Percentiles rank a stretch among this genome's conserved stretches.
These are phyloP conservation scores for Colletotrichum lupini DNA, from an alignment of 2,329 filamentous ascomycete species.

Conservation along the genomic window DNA sequence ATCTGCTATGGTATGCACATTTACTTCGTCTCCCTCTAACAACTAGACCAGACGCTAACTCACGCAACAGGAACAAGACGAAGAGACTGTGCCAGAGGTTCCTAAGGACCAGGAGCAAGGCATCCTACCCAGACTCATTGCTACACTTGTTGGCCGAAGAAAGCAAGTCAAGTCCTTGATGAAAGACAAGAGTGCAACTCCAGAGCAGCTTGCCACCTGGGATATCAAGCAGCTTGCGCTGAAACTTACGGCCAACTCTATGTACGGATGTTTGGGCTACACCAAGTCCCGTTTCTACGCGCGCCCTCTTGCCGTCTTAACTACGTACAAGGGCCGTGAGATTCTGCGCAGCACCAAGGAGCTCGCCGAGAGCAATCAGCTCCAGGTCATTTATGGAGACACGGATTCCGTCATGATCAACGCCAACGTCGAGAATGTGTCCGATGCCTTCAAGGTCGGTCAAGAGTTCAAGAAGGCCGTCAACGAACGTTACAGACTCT, in stretches of 20 bases:
- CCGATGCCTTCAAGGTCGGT: slow-evolving; percentile 90
- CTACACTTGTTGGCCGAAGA: slow-evolving; percentile 88
- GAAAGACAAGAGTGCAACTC: slow-evolving; percentile 90
- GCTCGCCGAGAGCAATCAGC: slow-evolving; percentile 87
- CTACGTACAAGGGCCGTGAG: slow-evolving; percentile 96
- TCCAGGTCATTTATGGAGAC: slow-evolving; percentile 98
- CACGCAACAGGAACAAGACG: slow-evolving; percentile 68
- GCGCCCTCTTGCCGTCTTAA: slow-evolving; percentile 92
- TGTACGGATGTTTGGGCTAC: slow-evolving; percentile 99
- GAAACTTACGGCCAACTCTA: slow-evolving; percentile 98
- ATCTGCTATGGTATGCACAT: slow-evolving; percentile 69
- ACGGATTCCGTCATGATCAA: slow-evolving; percentile 99
- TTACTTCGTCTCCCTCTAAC: not conserved
- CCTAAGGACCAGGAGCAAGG: slow-evolving; percentile 82
- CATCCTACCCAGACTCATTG: slow-evolving; percentile 89
- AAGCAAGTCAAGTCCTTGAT: slow-evolving; percentile 95
- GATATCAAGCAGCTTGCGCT: slow-evolving; percentile 97
- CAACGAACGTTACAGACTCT: slow-evolving; percentile 89
- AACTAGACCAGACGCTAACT: slow-evolving; percentile 41
- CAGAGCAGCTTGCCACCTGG: slow-evolving; percentile 92
- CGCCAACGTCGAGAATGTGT: slow-evolving; percentile 93
- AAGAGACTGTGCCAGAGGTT: slow-evolving; percentile 90
- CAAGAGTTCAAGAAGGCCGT: slow-evolving; percentile 95
- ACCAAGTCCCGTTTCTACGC: slow-evolving; percentile 98
- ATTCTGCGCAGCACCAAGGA: slow-evolving; percentile 97